Evolutionary conservation across 345 rosid species (phyloP).

Genomic region (Dipteronia dyeriana): DNA sequence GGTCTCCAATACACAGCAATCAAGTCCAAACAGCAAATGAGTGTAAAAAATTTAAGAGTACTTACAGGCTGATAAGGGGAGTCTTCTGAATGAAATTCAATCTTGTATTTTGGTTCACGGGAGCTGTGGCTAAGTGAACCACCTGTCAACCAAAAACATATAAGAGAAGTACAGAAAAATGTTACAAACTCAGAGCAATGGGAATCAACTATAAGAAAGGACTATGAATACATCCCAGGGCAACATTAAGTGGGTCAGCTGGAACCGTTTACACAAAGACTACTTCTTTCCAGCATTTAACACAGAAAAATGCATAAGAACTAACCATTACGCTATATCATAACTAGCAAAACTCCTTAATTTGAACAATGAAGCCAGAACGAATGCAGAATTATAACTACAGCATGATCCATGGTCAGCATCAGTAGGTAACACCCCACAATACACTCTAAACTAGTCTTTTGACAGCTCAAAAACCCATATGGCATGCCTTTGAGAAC

Average conservation of each 20-base stretch:
- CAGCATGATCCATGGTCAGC: background rate
- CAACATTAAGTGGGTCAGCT: background rate
- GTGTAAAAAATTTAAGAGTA: conserved; percentile 12
- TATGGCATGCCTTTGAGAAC: background rate
- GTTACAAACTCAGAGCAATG: background rate
- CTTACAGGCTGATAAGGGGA: conserved; percentile 82
- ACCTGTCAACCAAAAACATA: conserved; percentile 38
- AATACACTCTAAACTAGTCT: no score
- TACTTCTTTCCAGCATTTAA: background rate
- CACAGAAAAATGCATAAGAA: background rate
- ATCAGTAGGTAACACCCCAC: background rate
- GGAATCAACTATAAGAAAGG: background rate
- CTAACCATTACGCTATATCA: background rate
- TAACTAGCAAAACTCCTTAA: background rate
- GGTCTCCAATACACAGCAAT: background rate
- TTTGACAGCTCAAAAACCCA: background rate
- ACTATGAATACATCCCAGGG: background rate
- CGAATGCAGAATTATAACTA: background rate
- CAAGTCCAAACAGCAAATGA: conserved; percentile 1
- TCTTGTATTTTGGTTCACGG: conserved; percentile 80
- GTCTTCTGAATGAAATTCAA: conserved; percentile 70
- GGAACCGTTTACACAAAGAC: background rate
- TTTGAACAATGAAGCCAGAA: background rate
- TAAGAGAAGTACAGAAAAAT: background rate
- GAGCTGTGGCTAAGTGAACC: conserved; percentile 67